Percentiles rank a stretch among this genome's conserved stretches.
Conservation (phyloP, 768 basidiomycete species). For the Serendipita sp. region DNA sequence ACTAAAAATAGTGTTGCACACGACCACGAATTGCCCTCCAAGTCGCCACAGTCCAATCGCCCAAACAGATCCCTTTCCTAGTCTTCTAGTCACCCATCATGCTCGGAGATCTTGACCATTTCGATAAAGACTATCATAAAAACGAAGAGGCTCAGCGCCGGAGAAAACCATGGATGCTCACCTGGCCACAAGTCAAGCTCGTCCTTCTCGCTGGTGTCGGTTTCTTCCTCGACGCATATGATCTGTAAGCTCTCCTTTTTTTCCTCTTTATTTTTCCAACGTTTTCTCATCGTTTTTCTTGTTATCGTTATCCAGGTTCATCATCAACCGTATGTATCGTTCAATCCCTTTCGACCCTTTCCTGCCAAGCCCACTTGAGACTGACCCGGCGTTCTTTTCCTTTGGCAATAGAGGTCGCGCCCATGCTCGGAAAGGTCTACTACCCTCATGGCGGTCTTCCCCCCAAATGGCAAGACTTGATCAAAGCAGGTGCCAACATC, state of each 20-base stretch:
- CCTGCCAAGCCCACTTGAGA: neutral
- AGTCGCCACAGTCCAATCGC: too few species aligned
- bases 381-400: neutral
- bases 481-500: conserved; percentile 57
- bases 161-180: conserved; percentile 24
- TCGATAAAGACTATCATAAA: conserved; percentile 20
- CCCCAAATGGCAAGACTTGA: conserved; percentile 37
- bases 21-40: too few species aligned
- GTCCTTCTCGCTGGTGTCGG: conserved; percentile 50
- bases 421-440: conserved; percentile 50
- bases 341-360: neutral
- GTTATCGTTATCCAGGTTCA: neutral
- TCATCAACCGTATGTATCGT: neutral
- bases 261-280: neutral
- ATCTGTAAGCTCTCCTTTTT: conserved; percentile 49
- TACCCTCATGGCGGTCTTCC: conserved; percentile 40
- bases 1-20: too few species aligned
- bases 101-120: conserved; percentile 3
- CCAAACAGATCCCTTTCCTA: too few species aligned
- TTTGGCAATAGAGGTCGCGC: conserved; percentile 25
- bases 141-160: conserved; percentile 17
- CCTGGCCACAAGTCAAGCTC: conserved; percentile 38
- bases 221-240: conserved; percentile 60
- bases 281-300: neutral
- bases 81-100: neutral